phyloP scores from a whole-genome alignment of 2,329 filamentous ascomycete species.

The Cladosporium sp. region DNA sequence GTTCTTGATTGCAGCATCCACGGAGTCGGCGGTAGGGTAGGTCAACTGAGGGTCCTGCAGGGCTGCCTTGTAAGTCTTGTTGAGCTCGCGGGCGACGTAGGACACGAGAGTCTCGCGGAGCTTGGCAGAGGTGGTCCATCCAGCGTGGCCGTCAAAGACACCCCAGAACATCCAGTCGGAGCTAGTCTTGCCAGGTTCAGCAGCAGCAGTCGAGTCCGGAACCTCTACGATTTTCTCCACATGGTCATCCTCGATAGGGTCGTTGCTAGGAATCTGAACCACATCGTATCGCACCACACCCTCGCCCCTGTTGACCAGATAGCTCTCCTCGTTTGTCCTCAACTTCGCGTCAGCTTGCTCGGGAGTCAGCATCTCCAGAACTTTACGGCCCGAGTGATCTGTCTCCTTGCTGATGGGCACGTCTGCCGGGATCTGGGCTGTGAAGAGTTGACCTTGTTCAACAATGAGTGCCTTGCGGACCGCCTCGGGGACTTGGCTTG shows the following conservation, averaged over 20 bases:
- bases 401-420: slow-evolving; percentile 86
- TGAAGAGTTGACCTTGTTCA: slow-evolving; percentile 86
- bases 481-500: slow-evolving; percentile 53
- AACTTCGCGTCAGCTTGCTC: slow-evolving; percentile 92
- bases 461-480: slow-evolving; percentile 74
- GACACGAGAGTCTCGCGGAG: slow-evolving; percentile 88
- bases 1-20: slow-evolving; percentile 88
- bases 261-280: slow-evolving; percentile 92
- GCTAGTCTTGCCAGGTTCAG: slow-evolving; percentile 57
- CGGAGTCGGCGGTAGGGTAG: slow-evolving; percentile 74
- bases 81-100: slow-evolving; percentile 90
- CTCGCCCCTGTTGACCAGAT: slow-evolving; percentile 81
- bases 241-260: slow-evolving; percentile 97
- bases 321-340: slow-evolving; percentile 87
- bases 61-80: slow-evolving; percentile 82
- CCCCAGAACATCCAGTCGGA: slow-evolving; percentile 99
- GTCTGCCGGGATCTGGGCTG: slow-evolving; percentile 80
- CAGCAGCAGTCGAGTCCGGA: slow-evolving; percentile 61
- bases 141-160: slow-evolving; percentile 95
- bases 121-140: slow-evolving; percentile 98
- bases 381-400: slow-evolving; percentile 78
- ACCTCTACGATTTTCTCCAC: slow-evolving; percentile 97
- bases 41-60: slow-evolving; percentile 57
- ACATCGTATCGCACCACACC: slow-evolving; percentile 94
- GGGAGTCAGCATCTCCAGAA: slow-evolving; percentile 94